phyloP scores from a whole-genome alignment of 139 green algal genomes.

The Coccomyxa sp. region DNA sequence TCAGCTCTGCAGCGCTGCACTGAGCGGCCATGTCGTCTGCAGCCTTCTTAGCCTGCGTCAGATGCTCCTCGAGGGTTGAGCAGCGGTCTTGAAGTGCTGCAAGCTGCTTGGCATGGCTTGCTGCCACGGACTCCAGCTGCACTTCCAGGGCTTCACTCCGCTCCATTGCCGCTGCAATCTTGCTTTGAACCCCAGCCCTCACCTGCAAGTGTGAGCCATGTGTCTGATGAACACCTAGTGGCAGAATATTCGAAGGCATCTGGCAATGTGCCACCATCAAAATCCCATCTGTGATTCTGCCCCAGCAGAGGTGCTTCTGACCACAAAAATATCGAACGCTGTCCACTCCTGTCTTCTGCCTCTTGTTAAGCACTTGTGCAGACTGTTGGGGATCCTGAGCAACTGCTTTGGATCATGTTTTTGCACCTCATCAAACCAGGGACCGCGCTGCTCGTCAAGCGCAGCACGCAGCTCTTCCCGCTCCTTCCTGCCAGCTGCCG shows the following conservation, averaged over 20 bases:
- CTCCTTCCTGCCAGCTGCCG: background rate
- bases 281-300: background rate
- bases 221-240: background rate
- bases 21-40: background rate
- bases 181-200: background rate
- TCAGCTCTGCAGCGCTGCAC: background rate
- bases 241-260: background rate
- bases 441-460: conserved; percentile 16
- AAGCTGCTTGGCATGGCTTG: background rate
- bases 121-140: conserved; percentile 1
- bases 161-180: conserved; percentile 26
- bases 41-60: background rate
- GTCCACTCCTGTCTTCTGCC: background rate
- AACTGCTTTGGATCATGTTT: too few species aligned
- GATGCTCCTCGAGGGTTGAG: background rate
- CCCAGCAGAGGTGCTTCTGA: background rate
- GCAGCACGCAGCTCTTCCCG: conserved; percentile 16
- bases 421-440: conserved; percentile 26
- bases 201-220: conserved; percentile 18
- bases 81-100: background rate
- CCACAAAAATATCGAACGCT: background rate
- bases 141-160: conserved; percentile 21
- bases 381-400: too few species aligned
- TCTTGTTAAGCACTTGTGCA: too few species aligned
- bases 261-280: too few species aligned